Evolutionary conservation across 768 basidiomycete genomes (phyloP).

Genomic region (Lactifluus piperatus): DNA sequence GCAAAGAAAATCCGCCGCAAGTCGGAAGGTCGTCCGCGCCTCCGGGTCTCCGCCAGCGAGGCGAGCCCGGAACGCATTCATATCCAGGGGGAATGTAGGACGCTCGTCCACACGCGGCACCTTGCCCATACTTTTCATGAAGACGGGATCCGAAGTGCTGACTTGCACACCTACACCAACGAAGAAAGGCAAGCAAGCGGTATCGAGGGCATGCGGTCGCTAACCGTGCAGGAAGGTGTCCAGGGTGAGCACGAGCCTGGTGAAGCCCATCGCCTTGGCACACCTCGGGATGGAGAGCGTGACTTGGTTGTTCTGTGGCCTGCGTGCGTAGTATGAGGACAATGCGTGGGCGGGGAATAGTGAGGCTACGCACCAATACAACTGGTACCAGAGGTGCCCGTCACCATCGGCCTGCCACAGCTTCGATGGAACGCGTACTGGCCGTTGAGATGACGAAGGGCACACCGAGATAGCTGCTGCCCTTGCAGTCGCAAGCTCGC

Average conservation of each 20-base stretch:
- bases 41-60: slow-evolving; percentile 40
- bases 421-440: slow-evolving; percentile 61
- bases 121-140: slow-evolving; percentile 51
- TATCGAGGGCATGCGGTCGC: slow-evolving; percentile 67
- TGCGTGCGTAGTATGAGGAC: slow-evolving; percentile 22
- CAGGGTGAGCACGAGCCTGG: slow-evolving; percentile 71
- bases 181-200: slow-evolving; percentile 53
- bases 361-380: slow-evolving; percentile 51
- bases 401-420: slow-evolving; percentile 69
- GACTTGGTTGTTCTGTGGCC: slow-evolving; percentile 54
- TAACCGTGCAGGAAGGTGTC: slow-evolving; percentile 82
- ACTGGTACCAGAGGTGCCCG: slow-evolving; percentile 69
- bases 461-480: slow-evolving; percentile 53
- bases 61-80: slow-evolving; percentile 36
- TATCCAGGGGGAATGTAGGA: slow-evolving; percentile 52
- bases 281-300: slow-evolving; percentile 57
- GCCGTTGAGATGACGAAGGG: slow-evolving; percentile 75
- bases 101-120: slow-evolving; percentile 35
- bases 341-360: not conserved
- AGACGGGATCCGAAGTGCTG: slow-evolving; percentile 67
- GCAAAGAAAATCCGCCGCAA: slow-evolving; percentile 59
- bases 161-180: slow-evolving; percentile 61
- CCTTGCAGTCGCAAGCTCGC: slow-evolving; percentile 59
- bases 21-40: slow-evolving; percentile 30
- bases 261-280: slow-evolving; percentile 53